These are phyloP conservation scores for Candida sanyiensis DNA, from an alignment of 805 yeast genomes.

Conservation along the genomic window DNA sequence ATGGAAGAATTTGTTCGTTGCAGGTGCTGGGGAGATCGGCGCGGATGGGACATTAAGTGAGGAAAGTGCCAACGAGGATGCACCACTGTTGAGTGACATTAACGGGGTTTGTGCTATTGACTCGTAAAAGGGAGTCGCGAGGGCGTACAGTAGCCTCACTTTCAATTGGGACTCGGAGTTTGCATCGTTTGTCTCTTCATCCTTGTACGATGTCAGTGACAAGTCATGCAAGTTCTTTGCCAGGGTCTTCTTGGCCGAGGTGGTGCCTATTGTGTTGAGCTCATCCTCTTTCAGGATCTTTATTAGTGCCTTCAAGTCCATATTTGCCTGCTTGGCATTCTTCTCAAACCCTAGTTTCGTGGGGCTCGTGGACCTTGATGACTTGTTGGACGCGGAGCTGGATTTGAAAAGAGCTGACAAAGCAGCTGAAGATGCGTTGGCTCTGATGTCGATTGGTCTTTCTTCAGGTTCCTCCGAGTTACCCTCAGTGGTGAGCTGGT, in stretches of 20 bases:
- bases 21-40: slow-evolving; percentile 10
- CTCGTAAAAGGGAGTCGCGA: slow-evolving; percentile 56
- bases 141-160: slow-evolving; percentile 49
- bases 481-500: slow-evolving; percentile 13
- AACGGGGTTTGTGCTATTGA: slow-evolving; percentile 24
- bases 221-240: slow-evolving; percentile 54
- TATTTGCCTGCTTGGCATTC: slow-evolving; percentile 4
- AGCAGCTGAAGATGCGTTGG: slow-evolving; percentile 38
- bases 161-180: slow-evolving; percentile 24
- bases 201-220: slow-evolving; percentile 37
- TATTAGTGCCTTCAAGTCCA: slow-evolving; percentile 41
- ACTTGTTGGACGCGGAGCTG: slow-evolving; percentile 9
- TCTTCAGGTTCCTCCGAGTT: slow-evolving; percentile 13
- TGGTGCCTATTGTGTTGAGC: slow-evolving; percentile 22
- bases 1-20: slow-evolving; percentile 47
- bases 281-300: slow-evolving; percentile 37
- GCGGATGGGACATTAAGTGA: slow-evolving; percentile 11
- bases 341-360: slow-evolving; percentile 3
- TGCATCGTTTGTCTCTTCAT: slow-evolving; percentile 10
- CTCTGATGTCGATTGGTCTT: slow-evolving; percentile 26
- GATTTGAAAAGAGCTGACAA: slow-evolving; percentile 29
- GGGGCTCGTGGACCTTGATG: slow-evolving; percentile 4
- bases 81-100: slow-evolving; percentile 22
- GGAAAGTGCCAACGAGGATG: slow-evolving; percentile 29
- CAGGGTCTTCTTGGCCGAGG: slow-evolving; percentile 30